Evolutionary conservation across 2,329 filamentous ascomycete species (phyloP).

Genomic region (Graphiopsis chlorocephala): DNA sequence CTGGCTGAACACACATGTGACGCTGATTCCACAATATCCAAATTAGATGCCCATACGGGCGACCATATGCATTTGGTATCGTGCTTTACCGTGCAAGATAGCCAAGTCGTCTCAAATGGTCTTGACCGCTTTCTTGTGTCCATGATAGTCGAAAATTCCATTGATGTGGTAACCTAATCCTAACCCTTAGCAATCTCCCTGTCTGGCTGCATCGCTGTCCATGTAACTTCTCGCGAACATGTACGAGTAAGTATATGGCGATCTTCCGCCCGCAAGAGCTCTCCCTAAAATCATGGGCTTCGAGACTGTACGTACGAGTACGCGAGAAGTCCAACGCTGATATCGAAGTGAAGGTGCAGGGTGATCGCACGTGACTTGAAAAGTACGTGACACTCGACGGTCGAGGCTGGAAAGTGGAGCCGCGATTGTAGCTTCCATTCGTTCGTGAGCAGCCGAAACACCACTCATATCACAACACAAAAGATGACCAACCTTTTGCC

Average conservation of each 20-base stretch:
- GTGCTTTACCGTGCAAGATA: too few species aligned
- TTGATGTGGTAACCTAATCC: neutral
- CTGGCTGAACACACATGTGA: too few species aligned
- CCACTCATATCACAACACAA: neutral
- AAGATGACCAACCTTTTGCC: conserved; percentile 30
- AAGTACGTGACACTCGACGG: neutral
- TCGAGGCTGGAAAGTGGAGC: neutral
- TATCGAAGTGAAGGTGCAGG: neutral
- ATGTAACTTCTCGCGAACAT: too few species aligned
- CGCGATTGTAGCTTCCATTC: neutral
- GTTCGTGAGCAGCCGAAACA: neutral
- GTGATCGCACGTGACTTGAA: neutral
- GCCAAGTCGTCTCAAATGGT: too few species aligned
- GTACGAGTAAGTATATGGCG: neutral
- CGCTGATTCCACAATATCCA: too few species aligned
- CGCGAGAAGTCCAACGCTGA: neutral
- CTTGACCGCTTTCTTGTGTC: too few species aligned
- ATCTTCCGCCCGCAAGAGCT: neutral
- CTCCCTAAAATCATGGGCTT: neutral
- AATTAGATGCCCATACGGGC: too few species aligned
- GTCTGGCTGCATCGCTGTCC: too few species aligned
- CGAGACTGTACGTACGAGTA: too few species aligned
- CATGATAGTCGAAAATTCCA: too few species aligned
- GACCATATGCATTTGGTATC: too few species aligned
- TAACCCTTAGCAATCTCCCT: neutral